phyloP scores from a whole-genome alignment of 129 eudicot species.

The Gnaphalium uliginosum region DNA sequence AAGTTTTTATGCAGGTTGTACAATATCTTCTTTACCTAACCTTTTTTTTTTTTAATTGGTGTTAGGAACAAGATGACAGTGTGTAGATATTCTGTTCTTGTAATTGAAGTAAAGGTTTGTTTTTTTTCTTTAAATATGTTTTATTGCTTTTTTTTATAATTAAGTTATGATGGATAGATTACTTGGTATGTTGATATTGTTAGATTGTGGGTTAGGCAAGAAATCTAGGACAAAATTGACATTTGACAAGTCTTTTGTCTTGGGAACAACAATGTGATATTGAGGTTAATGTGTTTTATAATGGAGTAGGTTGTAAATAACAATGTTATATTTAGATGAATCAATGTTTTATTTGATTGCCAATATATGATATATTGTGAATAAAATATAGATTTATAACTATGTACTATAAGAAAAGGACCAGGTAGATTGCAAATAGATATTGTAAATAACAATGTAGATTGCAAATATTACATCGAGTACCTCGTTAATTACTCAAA shows the following conservation, averaged over 20 bases:
- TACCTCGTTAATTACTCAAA: too few species aligned
- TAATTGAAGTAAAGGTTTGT: neutral
- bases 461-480: too few species aligned
- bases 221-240: neutral
- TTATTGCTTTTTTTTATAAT: neutral
- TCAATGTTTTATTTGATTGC: too few species aligned
- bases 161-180: neutral
- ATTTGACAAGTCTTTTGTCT: neutral
- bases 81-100: conserved; percentile 14
- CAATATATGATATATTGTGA: too few species aligned
- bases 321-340: neutral
- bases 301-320: neutral
- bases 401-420: too few species aligned
- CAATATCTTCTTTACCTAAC: neutral
- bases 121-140: neutral
- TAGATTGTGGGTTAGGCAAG: neutral
- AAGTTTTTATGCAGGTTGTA: neutral
- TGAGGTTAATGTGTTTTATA: neutral
- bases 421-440: too few species aligned
- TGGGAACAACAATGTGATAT: neutral
- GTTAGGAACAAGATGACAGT: neutral
- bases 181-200: neutral
- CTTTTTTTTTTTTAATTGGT: too few species aligned
- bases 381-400: too few species aligned
- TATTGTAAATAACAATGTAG: too few species aligned